phyloP scores from a whole-genome alignment of 176 grass and related monocot genomes.

The Zea luxurians region DNA sequence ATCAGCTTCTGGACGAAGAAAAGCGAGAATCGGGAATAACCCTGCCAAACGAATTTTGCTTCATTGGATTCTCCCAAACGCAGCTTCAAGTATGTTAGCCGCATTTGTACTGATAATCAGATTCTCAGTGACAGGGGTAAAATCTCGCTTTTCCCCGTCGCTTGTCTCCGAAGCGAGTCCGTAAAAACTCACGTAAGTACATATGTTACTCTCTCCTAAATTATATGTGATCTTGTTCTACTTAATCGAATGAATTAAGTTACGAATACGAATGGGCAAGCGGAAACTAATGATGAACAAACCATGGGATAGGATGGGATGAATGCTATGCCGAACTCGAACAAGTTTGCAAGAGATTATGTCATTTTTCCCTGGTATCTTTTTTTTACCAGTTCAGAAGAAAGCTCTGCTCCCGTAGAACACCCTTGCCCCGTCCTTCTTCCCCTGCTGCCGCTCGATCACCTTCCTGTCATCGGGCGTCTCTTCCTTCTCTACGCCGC shows the following conservation, averaged over 20 bases:
- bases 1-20: too few relatives aligned
- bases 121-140: too few relatives aligned
- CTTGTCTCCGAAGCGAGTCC: too few relatives aligned
- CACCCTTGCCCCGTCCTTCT: slow-evolving; percentile 75
- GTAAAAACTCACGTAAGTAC: too few relatives aligned
- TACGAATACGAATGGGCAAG: slow-evolving; percentile 7
- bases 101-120: too few relatives aligned
- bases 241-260: slow-evolving; percentile 20
- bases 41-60: too few relatives aligned
- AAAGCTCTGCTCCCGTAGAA: slow-evolving; percentile 98
- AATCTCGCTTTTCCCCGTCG: too few relatives aligned
- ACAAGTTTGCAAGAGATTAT: neutral
- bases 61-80: too few relatives aligned
- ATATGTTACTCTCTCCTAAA: slow-evolving; percentile 4
- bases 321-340: neutral
- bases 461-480: slow-evolving; percentile 42
- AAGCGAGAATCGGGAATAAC: too few relatives aligned
- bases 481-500: slow-evolving; percentile 28
- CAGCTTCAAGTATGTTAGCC: too few relatives aligned
- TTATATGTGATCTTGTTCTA: neutral
- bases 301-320: neutral
- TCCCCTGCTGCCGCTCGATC: slow-evolving; percentile 38
- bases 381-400: slow-evolving; percentile 44
- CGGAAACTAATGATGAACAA: slow-evolving; percentile 22
- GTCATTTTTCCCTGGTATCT: too few relatives aligned